Evolutionary conservation across 169 alveolate species (phyloP).

Genomic region (Eimeria tenella): DNA sequence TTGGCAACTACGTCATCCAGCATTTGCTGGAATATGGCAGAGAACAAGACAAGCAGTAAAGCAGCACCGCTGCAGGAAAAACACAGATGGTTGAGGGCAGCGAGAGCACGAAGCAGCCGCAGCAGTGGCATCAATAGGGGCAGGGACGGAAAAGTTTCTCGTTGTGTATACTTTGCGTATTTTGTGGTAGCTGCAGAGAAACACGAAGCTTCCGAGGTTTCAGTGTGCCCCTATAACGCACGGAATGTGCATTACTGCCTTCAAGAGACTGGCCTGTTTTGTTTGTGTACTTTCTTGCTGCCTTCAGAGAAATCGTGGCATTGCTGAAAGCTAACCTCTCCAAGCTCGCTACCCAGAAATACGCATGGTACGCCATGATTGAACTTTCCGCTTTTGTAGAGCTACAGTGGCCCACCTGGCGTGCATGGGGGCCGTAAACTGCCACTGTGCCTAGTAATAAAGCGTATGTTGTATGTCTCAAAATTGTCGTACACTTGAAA

Average conservation of each 20-base stretch:
- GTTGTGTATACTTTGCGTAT: neutral
- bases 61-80: neutral
- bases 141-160: neutral
- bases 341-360: constrained; percentile 65
- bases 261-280: neutral
- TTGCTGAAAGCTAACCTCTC: constrained; percentile 47
- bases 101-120: neutral
- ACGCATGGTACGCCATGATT: constrained; percentile 60
- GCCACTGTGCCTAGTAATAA: too few species aligned
- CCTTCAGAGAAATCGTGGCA: constrained; percentile 63
- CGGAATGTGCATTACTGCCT: neutral
- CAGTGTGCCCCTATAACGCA: too few species aligned
- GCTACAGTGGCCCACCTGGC: too few species aligned
- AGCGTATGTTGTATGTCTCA: too few species aligned
- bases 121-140: neutral
- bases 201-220: neutral
- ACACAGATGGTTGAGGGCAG: neutral
- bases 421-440: too few species aligned
- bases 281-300: neutral
- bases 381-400: too few species aligned
- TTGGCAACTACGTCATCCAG: constrained; percentile 91
- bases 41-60: constrained; percentile 75
- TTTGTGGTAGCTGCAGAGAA: neutral
- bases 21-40: constrained; percentile 88
- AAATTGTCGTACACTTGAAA: too few species aligned